These are phyloP conservation scores for Elsinoe arachidis DNA, from an alignment of 2,329 filamentous ascomycete genomes.

Conservation along the genomic window DNA sequence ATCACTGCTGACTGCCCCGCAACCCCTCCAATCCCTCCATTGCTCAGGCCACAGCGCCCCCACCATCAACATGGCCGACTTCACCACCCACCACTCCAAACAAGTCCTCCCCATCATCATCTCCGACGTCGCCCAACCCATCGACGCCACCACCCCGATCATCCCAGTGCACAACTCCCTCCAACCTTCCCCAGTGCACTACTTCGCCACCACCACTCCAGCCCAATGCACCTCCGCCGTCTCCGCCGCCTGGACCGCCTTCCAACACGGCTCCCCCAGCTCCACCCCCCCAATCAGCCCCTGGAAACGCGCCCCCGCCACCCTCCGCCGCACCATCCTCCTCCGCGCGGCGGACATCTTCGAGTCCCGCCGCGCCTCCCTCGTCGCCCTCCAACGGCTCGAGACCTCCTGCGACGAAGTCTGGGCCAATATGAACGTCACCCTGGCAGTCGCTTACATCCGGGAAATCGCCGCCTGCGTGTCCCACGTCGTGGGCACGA, in stretches of 20 bases:
- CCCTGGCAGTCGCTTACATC: slow-evolving; percentile 22
- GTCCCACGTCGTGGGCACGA: slow-evolving; percentile 17
- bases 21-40: background rate
- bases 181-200: slow-evolving; percentile 19
- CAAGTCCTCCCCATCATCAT: slow-evolving; percentile 11
- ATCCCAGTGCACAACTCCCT: slow-evolving; percentile 9
- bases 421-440: slow-evolving; percentile 29
- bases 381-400: slow-evolving; percentile 23
- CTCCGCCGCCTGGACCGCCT: slow-evolving; percentile 24
- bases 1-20: background rate
- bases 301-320: slow-evolving; percentile 24
- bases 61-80: background rate
- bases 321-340: slow-evolving; percentile 23
- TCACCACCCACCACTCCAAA: slow-evolving; percentile 1
- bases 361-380: slow-evolving; percentile 20
- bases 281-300: slow-evolving; percentile 13
- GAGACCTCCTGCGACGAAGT: slow-evolving; percentile 33
- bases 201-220: slow-evolving; percentile 21
- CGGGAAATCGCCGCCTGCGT: slow-evolving; percentile 24
- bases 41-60: background rate
- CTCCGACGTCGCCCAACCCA: background rate
- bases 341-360: slow-evolving; percentile 24
- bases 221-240: slow-evolving; percentile 21
- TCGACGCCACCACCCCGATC: background rate
- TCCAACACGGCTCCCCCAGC: slow-evolving; percentile 16